Base-by-base conservation (phyloP, 306 rosid genomes). In the Vigna unguiculata region DNA sequence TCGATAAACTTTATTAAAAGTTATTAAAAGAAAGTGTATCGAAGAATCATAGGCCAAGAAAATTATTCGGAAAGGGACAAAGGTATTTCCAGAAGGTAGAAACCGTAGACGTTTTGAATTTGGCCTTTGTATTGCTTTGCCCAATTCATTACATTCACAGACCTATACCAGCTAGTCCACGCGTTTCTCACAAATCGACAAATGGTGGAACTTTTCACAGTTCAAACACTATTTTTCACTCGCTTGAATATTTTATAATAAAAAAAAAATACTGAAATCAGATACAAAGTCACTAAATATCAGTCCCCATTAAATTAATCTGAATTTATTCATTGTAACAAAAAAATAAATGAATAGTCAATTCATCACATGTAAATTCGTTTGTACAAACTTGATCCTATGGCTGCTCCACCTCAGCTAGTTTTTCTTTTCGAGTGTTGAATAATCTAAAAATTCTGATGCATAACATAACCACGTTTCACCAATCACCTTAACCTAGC, bases 401-500 rank as follows among this genome's bases (percentile, higher is more conserved):
- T 0, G 15, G 1, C 55, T 16, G 45, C 45, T 40, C 74, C 47
- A 52, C 40, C 22, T 53, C 43, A 11, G 8, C 28, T 65, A 7
- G 30, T 20, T 14, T 43, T 64, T 12, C 7, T 55, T 58, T 25
- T 32, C 20, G 55, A 60, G 58, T 8, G 45, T 16, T 22, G 13
- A 6, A 57, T 55, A 6, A 80, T 66, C 43, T 30, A 65, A 15
- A 15, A 5, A 2, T 0, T 28, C 0, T 13, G 41, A 59, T 59
- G 41, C 66, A 59, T 25, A 58, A 57, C 66, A 59, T 25, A 58
- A 57, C 2, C 3, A 5, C 1, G 13, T 3, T 21, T 21, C 6
- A 9, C 5, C 5, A 30, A 59, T 28, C 68, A 61, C 24, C 34
- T 78, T 4, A 69, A 78, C 40, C 71, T 68, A 69, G 88, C 61